These are phyloP conservation scores for Penicillium sclerotigenum DNA, from an alignment of 2,329 filamentous ascomycete genomes.

Conservation along the genomic window DNA sequence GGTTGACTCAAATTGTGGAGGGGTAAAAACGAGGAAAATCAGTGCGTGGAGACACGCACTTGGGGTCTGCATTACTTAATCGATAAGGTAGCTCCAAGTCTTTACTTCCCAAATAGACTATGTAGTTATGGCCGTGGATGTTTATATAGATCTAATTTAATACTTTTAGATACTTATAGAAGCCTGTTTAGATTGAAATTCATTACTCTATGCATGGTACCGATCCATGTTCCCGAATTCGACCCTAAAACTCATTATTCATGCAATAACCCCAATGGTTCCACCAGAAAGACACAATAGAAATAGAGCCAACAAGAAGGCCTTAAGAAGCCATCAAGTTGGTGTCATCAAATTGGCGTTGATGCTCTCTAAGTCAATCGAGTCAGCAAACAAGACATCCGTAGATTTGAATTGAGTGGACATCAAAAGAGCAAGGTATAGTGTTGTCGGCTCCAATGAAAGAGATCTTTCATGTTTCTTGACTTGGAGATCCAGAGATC, in stretches of 20 bases:
- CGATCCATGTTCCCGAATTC: conserved; percentile 15
- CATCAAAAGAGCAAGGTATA: background rate
- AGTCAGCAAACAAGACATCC: conserved; percentile 3
- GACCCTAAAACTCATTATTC: conserved; percentile 19
- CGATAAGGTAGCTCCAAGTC: background rate
- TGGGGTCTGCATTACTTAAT: conserved; percentile 21
- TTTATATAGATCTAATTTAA: background rate
- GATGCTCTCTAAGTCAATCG: background rate
- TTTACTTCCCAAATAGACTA: background rate
- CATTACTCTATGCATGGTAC: conserved; percentile 26
- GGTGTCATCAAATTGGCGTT: background rate
- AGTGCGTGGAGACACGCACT: conserved; percentile 8
- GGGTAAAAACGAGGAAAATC: conserved; percentile 24
- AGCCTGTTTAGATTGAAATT: conserved; percentile 5
- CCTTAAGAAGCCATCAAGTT: background rate
- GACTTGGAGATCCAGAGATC: background rate
- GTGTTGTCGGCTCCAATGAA: background rate
- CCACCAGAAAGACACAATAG: conserved; percentile 13
- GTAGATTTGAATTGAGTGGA: conserved; percentile 3
- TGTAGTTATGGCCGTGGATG: background rate
- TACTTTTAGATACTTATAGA: background rate
- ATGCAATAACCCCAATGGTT: conserved; percentile 19
- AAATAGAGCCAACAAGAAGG: conserved; percentile 4
- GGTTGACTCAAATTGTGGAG: conserved; percentile 26
- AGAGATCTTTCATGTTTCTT: background rate